Conservation (phyloP, 2,329 filamentous ascomycete species). For the Botrytis elliptica region DNA sequence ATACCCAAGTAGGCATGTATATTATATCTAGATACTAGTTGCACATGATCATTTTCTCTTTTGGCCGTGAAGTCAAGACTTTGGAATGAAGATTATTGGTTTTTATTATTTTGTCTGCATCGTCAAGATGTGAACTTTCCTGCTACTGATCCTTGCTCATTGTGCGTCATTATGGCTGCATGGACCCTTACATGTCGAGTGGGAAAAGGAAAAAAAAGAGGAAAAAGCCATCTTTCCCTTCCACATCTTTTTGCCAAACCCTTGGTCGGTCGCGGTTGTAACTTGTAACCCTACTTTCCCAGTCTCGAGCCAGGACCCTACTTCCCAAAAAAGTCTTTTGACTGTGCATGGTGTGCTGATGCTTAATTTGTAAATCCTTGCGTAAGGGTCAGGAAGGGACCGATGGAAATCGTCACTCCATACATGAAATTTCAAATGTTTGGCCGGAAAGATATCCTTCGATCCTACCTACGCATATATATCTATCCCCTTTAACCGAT, state of each 20-base stretch:
- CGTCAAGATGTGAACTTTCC: neutral
- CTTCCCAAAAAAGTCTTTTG: neutral
- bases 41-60: neutral
- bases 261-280: neutral
- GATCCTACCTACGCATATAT: neutral
- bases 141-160: neutral
- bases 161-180: slow-evolving; percentile 2
- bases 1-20: neutral
- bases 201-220: neutral
- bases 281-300: neutral
- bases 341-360: neutral
- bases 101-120: neutral
- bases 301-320: neutral
- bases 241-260: slow-evolving; percentile 1
- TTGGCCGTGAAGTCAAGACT: neutral
- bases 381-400: neutral
- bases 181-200: neutral
- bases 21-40: neutral
- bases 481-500: neutral
- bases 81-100: neutral
- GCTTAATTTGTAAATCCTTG: neutral
- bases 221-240: neutral
- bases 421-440: neutral
- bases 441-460: neutral
- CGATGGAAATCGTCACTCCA: slow-evolving; percentile 8